These are phyloP conservation scores for Nemania abortiva DNA, from an alignment of 2,329 filamentous ascomycete species.

Conservation along the genomic window DNA sequence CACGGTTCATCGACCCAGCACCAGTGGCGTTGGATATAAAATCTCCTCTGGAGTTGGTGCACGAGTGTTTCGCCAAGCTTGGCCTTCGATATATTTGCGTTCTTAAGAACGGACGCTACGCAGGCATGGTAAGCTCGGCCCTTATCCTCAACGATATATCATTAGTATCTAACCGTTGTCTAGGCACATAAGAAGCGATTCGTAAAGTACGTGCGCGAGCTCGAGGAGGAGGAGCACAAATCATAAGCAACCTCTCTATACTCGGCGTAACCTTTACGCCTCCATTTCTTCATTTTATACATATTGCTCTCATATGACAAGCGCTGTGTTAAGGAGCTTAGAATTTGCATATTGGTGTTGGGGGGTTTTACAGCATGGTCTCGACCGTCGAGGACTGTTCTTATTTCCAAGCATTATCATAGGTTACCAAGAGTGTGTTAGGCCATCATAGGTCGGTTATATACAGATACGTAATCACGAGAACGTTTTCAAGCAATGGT, in stretches of 20 bases:
- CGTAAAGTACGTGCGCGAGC: slow-evolving; percentile 90
- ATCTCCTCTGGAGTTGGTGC: slow-evolving; percentile 93
- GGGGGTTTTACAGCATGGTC: slow-evolving; percentile 24
- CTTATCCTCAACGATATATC: background rate
- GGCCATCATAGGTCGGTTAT: slow-evolving; percentile 1
- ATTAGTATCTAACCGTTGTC: slow-evolving; percentile 35
- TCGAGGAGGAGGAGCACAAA: slow-evolving; percentile 68
- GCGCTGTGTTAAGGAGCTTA: background rate
- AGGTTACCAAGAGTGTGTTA: background rate
- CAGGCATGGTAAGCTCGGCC: slow-evolving; percentile 77
- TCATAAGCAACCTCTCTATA: slow-evolving; percentile 32
- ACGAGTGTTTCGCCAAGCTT: slow-evolving; percentile 95
- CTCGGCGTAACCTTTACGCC: background rate
- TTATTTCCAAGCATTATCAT: slow-evolving; percentile 9
- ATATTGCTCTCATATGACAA: slow-evolving; percentile 18
- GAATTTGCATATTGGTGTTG: slow-evolving; percentile 32
- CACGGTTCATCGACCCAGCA: slow-evolving; percentile 89
- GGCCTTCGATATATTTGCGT: slow-evolving; percentile 94
- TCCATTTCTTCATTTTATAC: slow-evolving; percentile 14
- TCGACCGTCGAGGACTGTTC: background rate
- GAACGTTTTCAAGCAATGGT: background rate
- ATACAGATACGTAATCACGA: slow-evolving; percentile 2
- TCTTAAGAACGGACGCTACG: slow-evolving; percentile 83
- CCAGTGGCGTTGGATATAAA: slow-evolving; percentile 89
- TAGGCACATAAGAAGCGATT: slow-evolving; percentile 96